phyloP scores from a whole-genome alignment of 2,329 filamentous ascomycete genomes.

The Ascochyta fabae region DNA sequence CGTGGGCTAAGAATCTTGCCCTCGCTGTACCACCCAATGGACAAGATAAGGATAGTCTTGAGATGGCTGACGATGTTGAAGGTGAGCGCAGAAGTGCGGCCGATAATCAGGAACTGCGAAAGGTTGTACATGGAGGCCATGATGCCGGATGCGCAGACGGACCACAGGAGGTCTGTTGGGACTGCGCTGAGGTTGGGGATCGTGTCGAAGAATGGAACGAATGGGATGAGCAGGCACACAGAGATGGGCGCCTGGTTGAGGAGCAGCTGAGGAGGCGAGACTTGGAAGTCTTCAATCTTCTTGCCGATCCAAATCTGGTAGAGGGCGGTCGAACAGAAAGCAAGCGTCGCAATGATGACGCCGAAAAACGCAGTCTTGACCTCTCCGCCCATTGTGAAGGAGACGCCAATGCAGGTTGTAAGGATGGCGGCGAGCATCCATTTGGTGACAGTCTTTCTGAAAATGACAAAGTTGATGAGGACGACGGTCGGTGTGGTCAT shows the following conservation, averaged over 20 bases:
- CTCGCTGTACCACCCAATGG: slow-evolving; percentile 56
- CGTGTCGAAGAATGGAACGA: slow-evolving; percentile 54
- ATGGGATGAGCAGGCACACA: slow-evolving; percentile 52
- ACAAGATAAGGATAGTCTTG: slow-evolving; percentile 56
- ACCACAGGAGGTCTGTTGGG: slow-evolving; percentile 51
- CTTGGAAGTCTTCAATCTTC: slow-evolving; percentile 56
- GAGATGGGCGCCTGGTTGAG: slow-evolving; percentile 56
- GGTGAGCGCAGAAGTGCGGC: slow-evolving; percentile 48
- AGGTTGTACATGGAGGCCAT: slow-evolving; percentile 53
- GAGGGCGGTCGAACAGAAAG: slow-evolving; percentile 55
- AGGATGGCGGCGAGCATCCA: slow-evolving; percentile 52
- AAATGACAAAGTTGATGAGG: slow-evolving; percentile 53
- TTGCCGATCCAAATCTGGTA: slow-evolving; percentile 59
- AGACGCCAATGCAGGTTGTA: slow-evolving; percentile 53
- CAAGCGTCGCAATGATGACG: slow-evolving; percentile 52
- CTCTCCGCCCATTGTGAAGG: slow-evolving; percentile 52
- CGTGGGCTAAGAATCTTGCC: slow-evolving; percentile 49
- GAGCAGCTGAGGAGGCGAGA: slow-evolving; percentile 53
- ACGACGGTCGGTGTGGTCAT: slow-evolving; percentile 58
- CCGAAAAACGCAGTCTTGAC: slow-evolving; percentile 52
- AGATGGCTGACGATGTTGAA: slow-evolving; percentile 53
- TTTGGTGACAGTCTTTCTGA: slow-evolving; percentile 51
- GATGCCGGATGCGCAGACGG: slow-evolving; percentile 51
- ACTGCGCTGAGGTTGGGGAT: slow-evolving; percentile 46
- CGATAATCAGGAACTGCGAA: slow-evolving; percentile 53